Conservation (phyloP, 495 filamentous ascomycete genomes). For the Neurospora tetrasperma region DNA sequence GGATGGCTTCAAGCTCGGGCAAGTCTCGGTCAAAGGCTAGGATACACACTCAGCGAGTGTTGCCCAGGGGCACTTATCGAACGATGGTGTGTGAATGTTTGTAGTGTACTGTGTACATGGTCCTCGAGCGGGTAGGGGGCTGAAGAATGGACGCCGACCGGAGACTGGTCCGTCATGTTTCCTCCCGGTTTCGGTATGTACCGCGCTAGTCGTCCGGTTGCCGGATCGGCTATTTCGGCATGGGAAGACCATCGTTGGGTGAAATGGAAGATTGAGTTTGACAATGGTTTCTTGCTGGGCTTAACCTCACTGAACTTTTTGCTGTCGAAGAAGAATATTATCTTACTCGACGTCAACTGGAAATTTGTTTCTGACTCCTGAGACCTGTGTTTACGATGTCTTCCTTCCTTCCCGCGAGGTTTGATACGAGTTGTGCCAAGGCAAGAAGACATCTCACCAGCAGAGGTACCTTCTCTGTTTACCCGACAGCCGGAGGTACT, state of each 20-base stretch:
- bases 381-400: too few relatives aligned
- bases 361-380: background rate
- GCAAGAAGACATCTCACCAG: background rate
- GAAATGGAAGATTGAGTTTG: background rate
- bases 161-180: background rate
- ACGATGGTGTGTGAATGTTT: background rate
- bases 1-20: background rate
- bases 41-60: background rate
- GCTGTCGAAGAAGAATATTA: background rate
- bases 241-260: background rate
- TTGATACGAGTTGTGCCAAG: background rate
- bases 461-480: background rate
- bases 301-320: background rate
- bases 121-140: background rate
- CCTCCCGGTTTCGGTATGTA: background rate
- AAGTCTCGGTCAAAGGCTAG: background rate
- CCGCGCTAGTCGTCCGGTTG: background rate
- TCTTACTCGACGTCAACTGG: background rate
- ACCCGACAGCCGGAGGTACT: background rate
- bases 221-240: background rate
- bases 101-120: background rate
- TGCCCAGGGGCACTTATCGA: background rate
- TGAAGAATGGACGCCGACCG: background rate
- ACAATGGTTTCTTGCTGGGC: too few relatives aligned
- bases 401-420: too few relatives aligned